Percentiles rank a stretch among this genome's conserved stretches.
Conservation (phyloP, 192 early-diverging fungal species). For the Coemansia sp. region DNA sequence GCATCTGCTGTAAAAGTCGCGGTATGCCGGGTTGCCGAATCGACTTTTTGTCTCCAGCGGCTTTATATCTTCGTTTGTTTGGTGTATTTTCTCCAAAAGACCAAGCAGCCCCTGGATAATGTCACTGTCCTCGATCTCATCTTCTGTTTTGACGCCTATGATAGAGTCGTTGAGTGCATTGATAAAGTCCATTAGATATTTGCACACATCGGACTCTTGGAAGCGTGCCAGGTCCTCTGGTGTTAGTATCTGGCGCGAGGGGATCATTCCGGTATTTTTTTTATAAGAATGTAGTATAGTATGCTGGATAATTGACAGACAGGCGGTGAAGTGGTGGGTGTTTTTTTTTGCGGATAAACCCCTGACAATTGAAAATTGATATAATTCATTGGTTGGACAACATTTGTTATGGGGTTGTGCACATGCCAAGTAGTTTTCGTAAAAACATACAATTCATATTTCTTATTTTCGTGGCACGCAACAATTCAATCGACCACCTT, state of each 20-base stretch:
- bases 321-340: not conserved
- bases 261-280: slow-evolving; percentile 23
- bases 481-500: no score
- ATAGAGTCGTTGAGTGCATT: slow-evolving; percentile 70
- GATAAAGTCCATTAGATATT: slow-evolving; percentile 69
- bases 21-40: slow-evolving; percentile 96
- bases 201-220: slow-evolving; percentile 62
- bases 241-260: slow-evolving; percentile 67
- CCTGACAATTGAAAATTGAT: not conserved
- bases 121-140: slow-evolving; percentile 55
- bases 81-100: slow-evolving; percentile 64
- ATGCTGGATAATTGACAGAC: not conserved
- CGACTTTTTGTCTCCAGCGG: slow-evolving; percentile 76
- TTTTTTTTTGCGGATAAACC: not conserved
- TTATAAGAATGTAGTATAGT: not conserved
- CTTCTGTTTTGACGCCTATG: slow-evolving; percentile 61
- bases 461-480: no score
- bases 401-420: not conserved
- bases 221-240: slow-evolving; percentile 82
- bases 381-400: not conserved
- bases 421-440: not conserved
- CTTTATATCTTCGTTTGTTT: slow-evolving; percentile 63
- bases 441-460: no score
- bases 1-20: slow-evolving; percentile 80
- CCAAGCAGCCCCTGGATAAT: slow-evolving; percentile 60